Evolutionary conservation across 2,329 filamentous ascomycete genomes (phyloP), one percentile per base, ranked within the genome.

Genomic region (Penicillium corylophilum): DNA sequence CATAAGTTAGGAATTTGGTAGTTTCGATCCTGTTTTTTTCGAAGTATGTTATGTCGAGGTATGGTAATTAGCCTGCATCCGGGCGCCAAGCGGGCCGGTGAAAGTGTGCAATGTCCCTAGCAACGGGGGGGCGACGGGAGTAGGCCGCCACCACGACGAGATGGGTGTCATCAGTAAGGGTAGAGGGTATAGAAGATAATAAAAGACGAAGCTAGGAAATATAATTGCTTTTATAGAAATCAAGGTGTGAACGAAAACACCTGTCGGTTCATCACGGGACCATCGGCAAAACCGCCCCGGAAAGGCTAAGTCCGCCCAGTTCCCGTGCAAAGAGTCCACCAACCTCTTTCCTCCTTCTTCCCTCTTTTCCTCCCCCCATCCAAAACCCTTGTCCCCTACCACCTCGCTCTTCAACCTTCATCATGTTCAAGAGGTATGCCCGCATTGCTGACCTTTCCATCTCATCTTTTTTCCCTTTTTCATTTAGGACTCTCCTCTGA

Each of bases 351-450:
- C 58, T 64, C 39, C 64, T 64, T 64, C 60, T 65, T 63, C 67
- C 67, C 57, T 61, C 57, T 65, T 62, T 64, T 62, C 57, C 54
- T 56, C 56, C 55, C 55, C 56, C 61, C 64, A 52, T 53, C 52
- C 55, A 55, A 48, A 58, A 51, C 58, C 54, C 59, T 49, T 54
- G 20, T 59, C 44, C 57, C 51, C 50, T 55, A 53, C 44, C 60
- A 59, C 58, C 65, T 70, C 69, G 65, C 71, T 71, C 71, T 72
- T 71, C 65, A 68, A 74, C 74, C 72, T 64, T 67, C 71, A 81
- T 68, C 74, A 84, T 83, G 81, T 79, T 83, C 75, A 84, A 82
- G 79, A 83, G 80, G 82, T 83, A 74, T 69, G 77, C 50, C 48
- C 46, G 51, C 22, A 60, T 20, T 22, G 12, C 35, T 20, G 18